phyloP scores from a whole-genome alignment of 2,329 filamentous ascomycete genomes.

The Raffaelea ambrosiae region DNA sequence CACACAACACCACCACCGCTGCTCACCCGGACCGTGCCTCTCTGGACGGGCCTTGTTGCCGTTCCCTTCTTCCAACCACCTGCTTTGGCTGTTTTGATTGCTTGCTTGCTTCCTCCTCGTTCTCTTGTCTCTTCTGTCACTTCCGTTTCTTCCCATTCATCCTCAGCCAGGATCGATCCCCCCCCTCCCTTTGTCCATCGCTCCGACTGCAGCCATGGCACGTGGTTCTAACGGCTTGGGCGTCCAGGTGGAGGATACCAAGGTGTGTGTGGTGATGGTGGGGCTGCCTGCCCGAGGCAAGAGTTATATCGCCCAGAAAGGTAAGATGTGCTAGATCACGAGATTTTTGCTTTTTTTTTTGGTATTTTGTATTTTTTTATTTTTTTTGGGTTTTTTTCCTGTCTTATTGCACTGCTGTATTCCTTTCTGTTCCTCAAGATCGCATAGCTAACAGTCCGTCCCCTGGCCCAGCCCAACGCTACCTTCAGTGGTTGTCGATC shows the following conservation, averaged over 20 bases:
- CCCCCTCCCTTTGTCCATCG: not conserved
- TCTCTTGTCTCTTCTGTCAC: not conserved
- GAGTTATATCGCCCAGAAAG: constrained; percentile 95
- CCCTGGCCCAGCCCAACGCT: constrained; percentile 66
- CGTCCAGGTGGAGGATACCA: constrained; percentile 87
- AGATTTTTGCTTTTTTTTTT: constrained; percentile 3
- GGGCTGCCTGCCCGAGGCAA: constrained; percentile 92
- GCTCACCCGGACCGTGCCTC: too few species aligned
- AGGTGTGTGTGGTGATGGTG: constrained; percentile 98
- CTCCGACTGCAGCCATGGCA: constrained; percentile 26
- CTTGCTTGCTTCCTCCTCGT: not conserved
- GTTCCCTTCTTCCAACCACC: not conserved
- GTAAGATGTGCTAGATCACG: constrained; percentile 37
- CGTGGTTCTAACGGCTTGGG: constrained; percentile 55
- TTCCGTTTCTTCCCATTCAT: not conserved
- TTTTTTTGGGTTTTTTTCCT: not conserved
- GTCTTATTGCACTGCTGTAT: not conserved
- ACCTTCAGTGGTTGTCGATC: constrained; percentile 94
- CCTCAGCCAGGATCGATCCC: not conserved
- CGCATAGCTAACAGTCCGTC: not conserved
- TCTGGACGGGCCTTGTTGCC: not conserved
- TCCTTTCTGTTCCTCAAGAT: not conserved
- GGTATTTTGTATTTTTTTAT: constrained; percentile 1
- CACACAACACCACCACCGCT: not conserved
- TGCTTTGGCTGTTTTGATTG: not conserved